phyloP scores from a whole-genome alignment of 176 grass and related monocot genomes.

The Musa schizocarpa region DNA sequence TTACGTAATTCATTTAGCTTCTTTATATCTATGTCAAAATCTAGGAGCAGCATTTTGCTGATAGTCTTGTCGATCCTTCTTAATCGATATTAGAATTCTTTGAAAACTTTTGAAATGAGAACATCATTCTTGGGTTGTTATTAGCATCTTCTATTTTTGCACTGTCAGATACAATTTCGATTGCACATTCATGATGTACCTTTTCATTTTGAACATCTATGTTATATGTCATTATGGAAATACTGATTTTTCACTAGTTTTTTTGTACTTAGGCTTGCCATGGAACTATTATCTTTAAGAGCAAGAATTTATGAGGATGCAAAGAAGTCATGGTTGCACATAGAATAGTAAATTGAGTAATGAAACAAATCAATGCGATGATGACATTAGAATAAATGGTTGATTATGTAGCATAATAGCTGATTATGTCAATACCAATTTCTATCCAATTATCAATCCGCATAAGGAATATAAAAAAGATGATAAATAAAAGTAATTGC shows the following conservation, averaged over 20 bases:
- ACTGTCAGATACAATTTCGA: not conserved
- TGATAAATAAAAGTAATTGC: not conserved
- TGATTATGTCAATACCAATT: not conserved
- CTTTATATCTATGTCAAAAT: not conserved
- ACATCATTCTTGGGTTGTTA: constrained; percentile 1
- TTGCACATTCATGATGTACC: not conserved
- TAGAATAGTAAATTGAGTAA: not conserved
- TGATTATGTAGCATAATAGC: no score
- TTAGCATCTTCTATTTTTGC: not conserved
- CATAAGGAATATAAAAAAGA: not conserved
- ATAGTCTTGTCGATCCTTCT: not conserved
- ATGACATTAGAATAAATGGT: not conserved
- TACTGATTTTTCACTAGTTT: not conserved
- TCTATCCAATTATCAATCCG: not conserved
- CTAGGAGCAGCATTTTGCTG: not conserved
- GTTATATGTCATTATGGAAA: not conserved
- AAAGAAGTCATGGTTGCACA: not conserved
- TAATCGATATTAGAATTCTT: not conserved
- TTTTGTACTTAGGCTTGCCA: not conserved
- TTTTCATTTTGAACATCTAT: not conserved
- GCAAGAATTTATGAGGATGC: not conserved
- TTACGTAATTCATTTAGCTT: not conserved
- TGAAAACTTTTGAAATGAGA: not conserved
- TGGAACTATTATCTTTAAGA: no score
- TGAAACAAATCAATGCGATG: not conserved